Base-by-base conservation (phyloP, 495 filamentous ascomycete genomes). In the Entonaema liquescens region DNA sequence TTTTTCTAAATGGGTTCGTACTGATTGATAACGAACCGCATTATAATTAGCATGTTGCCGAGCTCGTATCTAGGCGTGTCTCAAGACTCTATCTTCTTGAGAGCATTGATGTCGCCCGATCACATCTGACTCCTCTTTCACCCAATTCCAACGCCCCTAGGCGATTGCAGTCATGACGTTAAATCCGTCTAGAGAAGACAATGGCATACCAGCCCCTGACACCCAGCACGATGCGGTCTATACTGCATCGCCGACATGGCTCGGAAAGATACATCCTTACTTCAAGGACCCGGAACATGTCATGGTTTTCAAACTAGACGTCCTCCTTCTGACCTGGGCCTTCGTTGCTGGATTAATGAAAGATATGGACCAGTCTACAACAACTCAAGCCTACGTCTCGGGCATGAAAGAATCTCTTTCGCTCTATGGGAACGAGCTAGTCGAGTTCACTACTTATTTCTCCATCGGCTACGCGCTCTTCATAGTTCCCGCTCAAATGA, bases 401-500 rank as follows among this genome's bases (percentile, higher is more conserved):
- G 85, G 85, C 6, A 81, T 86, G 64, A 85, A 86, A 59, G 84
- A 86, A 50, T 28, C 26, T 11, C 53, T 57, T 13, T 21, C 26
- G 13, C 26, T 57, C 13, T 28, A 21, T 9, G 53, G 53, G 6
- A 28, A 57, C 13, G 53, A 57, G 8, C 9, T 29, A 1, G 29
- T 29, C 29, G 25, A 29, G 13, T 29, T 57, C 17, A n/a, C 26
- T 4, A 57, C 53, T 12, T 29, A 29, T n/a, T 62, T 62, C 29
- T 87, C 83, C 0, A 77, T 85, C 4, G 86, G 85, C 25, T 84
- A 87, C 57, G 79, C 86, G 0, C 79, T 87, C 36, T 84, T 84
- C 7, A 77, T 86, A 44, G 80, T 88, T 26, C 86, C 85, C 0
- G 81, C 79, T 62, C 85, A 87, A 58, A 73, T 88, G 7, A 72